Evolutionary conservation across 352 stramenopile species (phyloP).

Genomic region (Globisporangium splendens): DNA sequence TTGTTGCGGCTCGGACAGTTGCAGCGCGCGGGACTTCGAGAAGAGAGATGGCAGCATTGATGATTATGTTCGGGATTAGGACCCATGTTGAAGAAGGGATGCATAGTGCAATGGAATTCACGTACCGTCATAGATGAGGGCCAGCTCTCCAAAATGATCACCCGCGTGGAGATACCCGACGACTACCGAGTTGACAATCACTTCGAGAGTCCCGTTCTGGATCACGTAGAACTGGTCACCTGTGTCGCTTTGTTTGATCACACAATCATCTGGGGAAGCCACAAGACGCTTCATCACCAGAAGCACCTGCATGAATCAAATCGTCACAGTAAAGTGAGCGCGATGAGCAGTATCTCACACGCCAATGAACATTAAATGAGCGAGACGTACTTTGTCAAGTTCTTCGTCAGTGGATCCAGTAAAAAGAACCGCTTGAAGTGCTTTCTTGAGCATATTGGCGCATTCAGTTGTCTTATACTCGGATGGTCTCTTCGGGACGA

Average conservation of each 20-base stretch:
- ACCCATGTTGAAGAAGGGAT: neutral
- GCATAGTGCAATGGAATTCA: neutral
- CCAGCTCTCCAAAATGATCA: conserved; percentile 89
- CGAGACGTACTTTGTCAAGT: conserved; percentile 43
- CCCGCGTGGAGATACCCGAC: conserved; percentile 53
- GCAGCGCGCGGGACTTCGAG: conserved; percentile 81
- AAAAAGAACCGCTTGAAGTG: conserved; percentile 60
- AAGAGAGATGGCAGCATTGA: neutral
- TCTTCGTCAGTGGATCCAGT: conserved; percentile 61
- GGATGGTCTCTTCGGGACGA: conserved; percentile 43
- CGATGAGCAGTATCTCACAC: neutral
- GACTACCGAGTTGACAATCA: conserved; percentile 59
- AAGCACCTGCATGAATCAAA: conserved; percentile 39
- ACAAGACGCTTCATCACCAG: conserved; percentile 76
- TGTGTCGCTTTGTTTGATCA: conserved; percentile 91
- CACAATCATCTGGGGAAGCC: conserved; percentile 65
- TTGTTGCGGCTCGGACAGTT: conserved; percentile 87
- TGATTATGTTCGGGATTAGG: neutral
- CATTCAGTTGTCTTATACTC: conserved; percentile 58
- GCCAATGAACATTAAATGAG: neutral
- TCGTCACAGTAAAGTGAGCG: neutral
- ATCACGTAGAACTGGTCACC: conserved; percentile 93
- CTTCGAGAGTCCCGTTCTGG: conserved; percentile 56
- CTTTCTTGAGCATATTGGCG: conserved; percentile 44
- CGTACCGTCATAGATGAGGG: conserved; percentile 83